Evolutionary conservation across 257 asterid species (phyloP), one percentile per base, ranked within the genome.

Genomic region (Solanum acaule): DNA sequence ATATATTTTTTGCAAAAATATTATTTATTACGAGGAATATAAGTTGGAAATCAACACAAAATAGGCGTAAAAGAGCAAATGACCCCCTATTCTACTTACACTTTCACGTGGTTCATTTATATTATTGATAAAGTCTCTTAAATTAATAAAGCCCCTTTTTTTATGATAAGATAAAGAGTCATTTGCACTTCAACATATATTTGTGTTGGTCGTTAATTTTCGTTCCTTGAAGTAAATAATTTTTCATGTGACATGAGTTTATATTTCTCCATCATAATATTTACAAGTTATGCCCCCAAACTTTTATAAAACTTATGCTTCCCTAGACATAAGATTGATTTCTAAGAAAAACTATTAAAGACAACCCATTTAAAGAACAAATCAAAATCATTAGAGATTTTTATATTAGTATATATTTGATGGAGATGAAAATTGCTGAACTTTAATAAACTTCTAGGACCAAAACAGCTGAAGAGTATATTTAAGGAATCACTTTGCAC

Each of bases 241-340:
- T 16, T 15, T 16, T 52, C 1, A 52, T 7, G 2, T 16, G n/a
- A 6, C 4, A 18, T 6, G 6, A 52, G 0, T 18, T 52, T 52
- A 52, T 52, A 18, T 52, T 52, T 52, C 2, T 16, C 10, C n/a
- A 52, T 52, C n/a, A 52, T 61, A 23, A 22, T 4, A 61, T 61
- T 20, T 22, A 23, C 6, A 0, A 23, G 12, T 6, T 22, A 61
- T 61, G 6, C 6, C 13, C 10, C 0, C 0, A 0, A 23, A 0
- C 3, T 0, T 46, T 22, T 23, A 61, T 3, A 23, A 61, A 10
- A 10, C 8, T 63, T 6, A 4, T 63, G 8, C 7, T 10, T 10
- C 15, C 1, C 15, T 63, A n/a, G 71, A 63, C 14, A n/a, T 63
- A 63, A 10, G 0, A 23, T 63, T n/a, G 15, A n/a, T 63, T 10